Evolutionary conservation across 257 asterid genomes (phyloP).

Genomic region (Jacaranda copaia): DNA sequence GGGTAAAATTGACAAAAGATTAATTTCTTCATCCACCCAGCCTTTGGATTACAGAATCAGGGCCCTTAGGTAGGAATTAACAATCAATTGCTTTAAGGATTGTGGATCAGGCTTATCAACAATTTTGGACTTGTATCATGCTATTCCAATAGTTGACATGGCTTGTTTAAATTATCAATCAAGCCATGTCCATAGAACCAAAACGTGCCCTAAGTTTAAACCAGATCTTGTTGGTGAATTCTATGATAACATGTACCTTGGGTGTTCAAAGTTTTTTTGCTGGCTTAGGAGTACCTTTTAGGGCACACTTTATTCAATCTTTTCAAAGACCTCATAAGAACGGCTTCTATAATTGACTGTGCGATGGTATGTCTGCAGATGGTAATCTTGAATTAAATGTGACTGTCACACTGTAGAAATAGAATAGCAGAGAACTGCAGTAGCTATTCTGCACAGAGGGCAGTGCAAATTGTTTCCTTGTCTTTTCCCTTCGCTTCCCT

Average conservation of each 20-base stretch:
- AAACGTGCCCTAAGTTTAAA: no score
- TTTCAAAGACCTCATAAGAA: slow-evolving; percentile 4
- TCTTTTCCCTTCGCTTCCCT: neutral
- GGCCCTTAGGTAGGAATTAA: no score
- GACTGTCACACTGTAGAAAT: neutral
- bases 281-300: neutral
- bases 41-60: no score
- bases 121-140: no score
- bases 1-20: no score
- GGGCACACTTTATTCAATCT: neutral
- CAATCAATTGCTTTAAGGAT: no score
- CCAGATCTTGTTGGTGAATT: slow-evolving; percentile 5
- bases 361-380: slow-evolving; percentile 77
- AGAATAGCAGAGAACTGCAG: neutral
- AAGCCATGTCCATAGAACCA: no score
- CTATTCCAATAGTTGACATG: no score
- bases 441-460: slow-evolving; percentile 15
- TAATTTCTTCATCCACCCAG: no score
- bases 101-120: no score
- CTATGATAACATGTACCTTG: neutral
- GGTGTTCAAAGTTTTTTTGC: neutral
- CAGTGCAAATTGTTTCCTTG: neutral
- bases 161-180: no score
- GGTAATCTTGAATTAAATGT: slow-evolving; percentile 11
- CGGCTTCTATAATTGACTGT: slow-evolving; percentile 57